Percentiles rank a stretch among this genome's conserved stretches.
Conservation (phyloP, 2,329 filamentous ascomycete genomes). For the Aspergillus sp. region DNA sequence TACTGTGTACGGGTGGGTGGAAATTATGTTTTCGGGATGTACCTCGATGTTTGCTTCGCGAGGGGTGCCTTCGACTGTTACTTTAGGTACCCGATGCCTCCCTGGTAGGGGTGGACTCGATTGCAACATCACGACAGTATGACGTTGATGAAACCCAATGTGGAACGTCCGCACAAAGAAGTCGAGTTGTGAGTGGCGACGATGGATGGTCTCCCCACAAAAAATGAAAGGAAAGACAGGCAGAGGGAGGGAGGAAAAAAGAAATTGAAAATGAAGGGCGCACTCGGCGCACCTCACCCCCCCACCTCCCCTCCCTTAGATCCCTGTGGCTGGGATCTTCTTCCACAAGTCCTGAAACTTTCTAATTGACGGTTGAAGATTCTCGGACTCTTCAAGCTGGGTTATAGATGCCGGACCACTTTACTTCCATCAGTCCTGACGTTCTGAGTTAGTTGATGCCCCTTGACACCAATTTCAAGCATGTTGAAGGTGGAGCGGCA, state of each 20-base stretch:
- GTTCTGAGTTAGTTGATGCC: too few relatives aligned
- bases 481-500: too few relatives aligned
- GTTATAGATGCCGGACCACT: too few relatives aligned
- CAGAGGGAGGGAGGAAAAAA: background rate
- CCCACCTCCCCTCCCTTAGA: too few relatives aligned
- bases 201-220: background rate
- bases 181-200: background rate
- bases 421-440: too few relatives aligned
- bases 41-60: background rate
- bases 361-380: background rate
- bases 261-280: background rate
- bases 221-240: background rate
- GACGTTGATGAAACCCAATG: slow-evolving; percentile 17
- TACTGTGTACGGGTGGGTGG: too few relatives aligned
- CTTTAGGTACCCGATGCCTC: background rate
- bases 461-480: too few relatives aligned
- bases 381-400: too few relatives aligned
- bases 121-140: slow-evolving; percentile 19
- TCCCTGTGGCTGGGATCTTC: background rate
- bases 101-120: background rate
- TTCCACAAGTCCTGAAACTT: background rate
- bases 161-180: slow-evolving; percentile 8
- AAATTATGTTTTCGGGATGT: background rate
- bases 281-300: too few relatives aligned
- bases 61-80: background rate